Percentiles rank a stretch among this genome's conserved stretches.
Conservation (phyloP, 2,329 filamentous ascomycete species). For the Paecilomyces formosus region DNA sequence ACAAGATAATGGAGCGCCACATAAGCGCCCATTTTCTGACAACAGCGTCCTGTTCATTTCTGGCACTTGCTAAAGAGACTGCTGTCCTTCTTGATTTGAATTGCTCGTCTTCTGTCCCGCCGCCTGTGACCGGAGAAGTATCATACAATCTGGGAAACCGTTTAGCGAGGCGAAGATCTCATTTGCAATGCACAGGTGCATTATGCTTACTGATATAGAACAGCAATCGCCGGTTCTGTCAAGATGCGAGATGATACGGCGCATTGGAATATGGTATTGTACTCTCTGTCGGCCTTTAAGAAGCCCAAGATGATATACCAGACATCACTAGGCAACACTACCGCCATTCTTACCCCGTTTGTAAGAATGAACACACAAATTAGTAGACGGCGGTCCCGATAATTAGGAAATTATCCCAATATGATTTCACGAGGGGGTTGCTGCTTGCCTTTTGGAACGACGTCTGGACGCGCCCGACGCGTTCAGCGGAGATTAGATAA, state of each 20-base stretch:
- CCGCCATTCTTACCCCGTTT: conserved; percentile 9
- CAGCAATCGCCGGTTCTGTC: conserved; percentile 13
- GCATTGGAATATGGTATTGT: conserved; percentile 20
- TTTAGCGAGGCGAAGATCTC: neutral
- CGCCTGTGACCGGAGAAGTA: conserved; percentile 36
- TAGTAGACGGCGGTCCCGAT: neutral
- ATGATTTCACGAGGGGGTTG: neutral
- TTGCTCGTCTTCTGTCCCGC: conserved; percentile 38
- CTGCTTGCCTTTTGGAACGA: neutral
- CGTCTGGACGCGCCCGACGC: conserved; percentile 3
- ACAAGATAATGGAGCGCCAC: conserved; percentile 63
- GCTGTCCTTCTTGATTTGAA: conserved; percentile 25
- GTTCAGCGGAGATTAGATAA: conserved; percentile 3
- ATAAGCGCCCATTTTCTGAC: conserved; percentile 54
- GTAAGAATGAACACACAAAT: neutral
- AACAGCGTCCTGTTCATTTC: conserved; percentile 39
- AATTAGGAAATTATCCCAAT: neutral
- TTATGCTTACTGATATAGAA: conserved; percentile 17
- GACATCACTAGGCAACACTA: conserved; percentile 15
- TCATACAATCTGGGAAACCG: conserved; percentile 38
- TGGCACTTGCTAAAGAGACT: conserved; percentile 13
- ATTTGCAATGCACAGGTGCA: neutral
- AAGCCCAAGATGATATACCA: conserved; percentile 19
- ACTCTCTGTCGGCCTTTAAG: conserved; percentile 16
- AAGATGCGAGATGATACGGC: conserved; percentile 16